phyloP scores from a whole-genome alignment of 2,329 filamentous ascomycete species.

The Bipolaris bicolor region DNA sequence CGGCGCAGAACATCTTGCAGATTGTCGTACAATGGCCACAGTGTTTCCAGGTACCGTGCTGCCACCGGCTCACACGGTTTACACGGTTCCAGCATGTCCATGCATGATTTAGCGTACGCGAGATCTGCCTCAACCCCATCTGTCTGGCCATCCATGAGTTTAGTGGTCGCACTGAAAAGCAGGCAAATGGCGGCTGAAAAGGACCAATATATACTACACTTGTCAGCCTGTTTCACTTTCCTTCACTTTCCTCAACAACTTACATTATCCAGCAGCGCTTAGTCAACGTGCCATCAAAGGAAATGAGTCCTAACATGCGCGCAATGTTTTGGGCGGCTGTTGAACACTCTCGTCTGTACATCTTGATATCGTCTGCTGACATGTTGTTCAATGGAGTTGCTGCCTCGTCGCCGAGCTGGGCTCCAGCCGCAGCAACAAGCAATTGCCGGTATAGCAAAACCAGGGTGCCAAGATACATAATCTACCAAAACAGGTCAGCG shows the following conservation, averaged over 20 bases:
- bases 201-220: constrained; percentile 44
- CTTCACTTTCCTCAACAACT: not conserved
- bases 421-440: constrained; percentile 42
- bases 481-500: constrained; percentile 22
- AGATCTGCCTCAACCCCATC: constrained; percentile 43
- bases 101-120: constrained; percentile 41
- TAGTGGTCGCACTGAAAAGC: constrained; percentile 43
- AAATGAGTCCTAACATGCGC: constrained; percentile 43
- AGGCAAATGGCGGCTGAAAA: constrained; percentile 46
- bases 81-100: constrained; percentile 45
- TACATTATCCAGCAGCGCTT: constrained; percentile 47
- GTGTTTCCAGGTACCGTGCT: constrained; percentile 38
- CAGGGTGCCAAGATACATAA: constrained; percentile 49
- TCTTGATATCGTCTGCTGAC: constrained; percentile 33
- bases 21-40: constrained; percentile 45
- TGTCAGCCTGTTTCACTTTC: not conserved
- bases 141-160: constrained; percentile 41
- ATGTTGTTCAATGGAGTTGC: constrained; percentile 34
- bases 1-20: constrained; percentile 43
- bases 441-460: constrained; percentile 46
- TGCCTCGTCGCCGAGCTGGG: constrained; percentile 35
- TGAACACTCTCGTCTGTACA: constrained; percentile 41
- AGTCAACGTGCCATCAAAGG: constrained; percentile 44
- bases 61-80: constrained; percentile 43
- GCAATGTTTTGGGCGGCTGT: constrained; percentile 46